phyloP scores from a whole-genome alignment of 2,329 filamentous ascomycete species.

The Aspergillus ochraceoroseus region DNA sequence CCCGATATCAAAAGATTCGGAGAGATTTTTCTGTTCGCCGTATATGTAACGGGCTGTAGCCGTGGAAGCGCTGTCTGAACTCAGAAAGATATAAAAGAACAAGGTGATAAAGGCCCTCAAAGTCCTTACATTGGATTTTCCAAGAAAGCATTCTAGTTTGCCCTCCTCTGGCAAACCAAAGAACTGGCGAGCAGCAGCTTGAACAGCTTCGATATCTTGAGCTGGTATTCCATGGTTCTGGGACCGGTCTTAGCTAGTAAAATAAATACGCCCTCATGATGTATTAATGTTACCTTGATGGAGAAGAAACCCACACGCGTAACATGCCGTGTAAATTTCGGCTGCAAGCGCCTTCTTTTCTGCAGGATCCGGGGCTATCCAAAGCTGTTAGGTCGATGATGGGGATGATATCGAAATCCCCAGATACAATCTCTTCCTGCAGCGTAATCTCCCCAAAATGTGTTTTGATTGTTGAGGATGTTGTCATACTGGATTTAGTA shows the following conservation, averaged over 20 bases:
- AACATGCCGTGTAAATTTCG: conserved; percentile 40
- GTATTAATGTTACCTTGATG: conserved; percentile 23
- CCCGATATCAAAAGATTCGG: conserved; percentile 28
- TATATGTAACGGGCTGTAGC: conserved; percentile 25
- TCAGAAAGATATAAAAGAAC: no score
- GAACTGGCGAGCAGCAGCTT: conserved; percentile 35
- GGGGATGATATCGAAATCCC: conserved; percentile 33
- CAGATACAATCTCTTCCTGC: neutral
- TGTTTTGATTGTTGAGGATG: neutral
- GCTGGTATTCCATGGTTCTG: conserved; percentile 26
- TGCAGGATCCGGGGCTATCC: conserved; percentile 32
- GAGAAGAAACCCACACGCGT: conserved; percentile 47
- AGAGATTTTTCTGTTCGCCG: conserved; percentile 15
- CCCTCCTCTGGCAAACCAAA: conserved; percentile 39
- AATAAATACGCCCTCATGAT: no score
- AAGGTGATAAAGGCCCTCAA: no score
- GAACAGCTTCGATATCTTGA: conserved; percentile 14
- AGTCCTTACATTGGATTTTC: conserved; percentile 22
- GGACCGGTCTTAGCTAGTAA: neutral
- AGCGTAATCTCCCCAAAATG: neutral
- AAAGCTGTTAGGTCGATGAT: conserved; percentile 45
- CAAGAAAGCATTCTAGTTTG: conserved; percentile 43
- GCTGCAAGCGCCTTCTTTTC: conserved; percentile 40
- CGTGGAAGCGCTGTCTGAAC: conserved; percentile 27
- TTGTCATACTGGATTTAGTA: no score